Conservation (phyloP, 257 asterid species). For the Nicotiana paniculata region DNA sequence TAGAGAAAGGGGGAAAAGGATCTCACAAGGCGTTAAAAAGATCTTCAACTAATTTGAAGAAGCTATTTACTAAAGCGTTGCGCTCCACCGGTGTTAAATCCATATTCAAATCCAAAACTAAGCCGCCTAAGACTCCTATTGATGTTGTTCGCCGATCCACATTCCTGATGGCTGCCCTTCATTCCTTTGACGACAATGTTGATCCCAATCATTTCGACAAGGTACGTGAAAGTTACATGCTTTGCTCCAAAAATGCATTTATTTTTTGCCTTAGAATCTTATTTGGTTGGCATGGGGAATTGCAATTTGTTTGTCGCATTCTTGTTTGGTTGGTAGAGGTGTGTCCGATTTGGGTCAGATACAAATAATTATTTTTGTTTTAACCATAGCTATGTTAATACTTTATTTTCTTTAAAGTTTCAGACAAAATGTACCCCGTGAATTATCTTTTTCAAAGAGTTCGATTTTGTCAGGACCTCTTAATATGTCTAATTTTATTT, state of each 20-base stretch:
- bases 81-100: constrained; percentile 37
- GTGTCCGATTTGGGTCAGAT: no score
- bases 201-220: constrained; percentile 31
- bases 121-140: constrained; percentile 35
- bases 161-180: constrained; percentile 31
- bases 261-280: background rate
- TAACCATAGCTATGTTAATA: background rate
- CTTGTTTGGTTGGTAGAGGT: no score
- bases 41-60: constrained; percentile 39
- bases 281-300: background rate
- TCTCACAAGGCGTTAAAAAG: constrained; percentile 1
- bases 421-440: background rate
- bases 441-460: no score
- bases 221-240: constrained; percentile 11
- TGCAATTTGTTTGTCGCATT: background rate
- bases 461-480: background rate
- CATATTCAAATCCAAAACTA: constrained; percentile 51
- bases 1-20: background rate
- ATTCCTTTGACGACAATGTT: constrained; percentile 17
- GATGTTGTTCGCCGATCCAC: constrained; percentile 47
- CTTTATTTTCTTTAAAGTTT: background rate
- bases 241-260: background rate
- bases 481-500: background rate
- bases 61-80: constrained; percentile 37
- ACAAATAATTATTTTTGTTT: no score